Percentiles rank a stretch among this genome's conserved stretches.
Evolutionary conservation across 73 alveolate genomes (phyloP).

Genomic region (Symbiodinium natans): DNA sequence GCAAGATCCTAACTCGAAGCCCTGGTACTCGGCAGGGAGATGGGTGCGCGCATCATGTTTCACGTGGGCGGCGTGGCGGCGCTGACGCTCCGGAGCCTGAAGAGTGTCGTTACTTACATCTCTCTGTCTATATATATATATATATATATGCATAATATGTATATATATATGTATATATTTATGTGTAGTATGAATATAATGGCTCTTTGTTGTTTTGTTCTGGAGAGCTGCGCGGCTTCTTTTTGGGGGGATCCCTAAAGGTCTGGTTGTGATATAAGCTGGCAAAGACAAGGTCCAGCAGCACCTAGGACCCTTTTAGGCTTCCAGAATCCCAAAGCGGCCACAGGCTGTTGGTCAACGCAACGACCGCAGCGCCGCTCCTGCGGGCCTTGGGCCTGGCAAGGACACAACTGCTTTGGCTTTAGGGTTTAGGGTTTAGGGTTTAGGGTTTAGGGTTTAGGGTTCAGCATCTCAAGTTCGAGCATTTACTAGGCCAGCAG

Average conservation of each 20-base stretch:
- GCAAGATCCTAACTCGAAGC: no score
- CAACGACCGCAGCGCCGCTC: constrained; percentile 71
- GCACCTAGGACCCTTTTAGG: no score
- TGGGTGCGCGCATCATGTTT: constrained; percentile 90
- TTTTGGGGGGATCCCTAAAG: not conserved
- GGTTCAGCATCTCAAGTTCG: not conserved
- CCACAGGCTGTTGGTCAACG: constrained; percentile 43
- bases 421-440: not conserved
- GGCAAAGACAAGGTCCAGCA: no score
- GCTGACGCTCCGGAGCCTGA: not conserved
- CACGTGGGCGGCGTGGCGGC: constrained; percentile 87
- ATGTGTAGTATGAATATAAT: no score
- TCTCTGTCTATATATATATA: no score
- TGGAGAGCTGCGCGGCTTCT: not conserved
- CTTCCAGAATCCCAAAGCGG: not conserved
- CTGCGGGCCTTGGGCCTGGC: constrained; percentile 51
- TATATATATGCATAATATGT: no score
- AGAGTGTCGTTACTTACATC: no score
- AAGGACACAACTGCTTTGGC: not conserved
- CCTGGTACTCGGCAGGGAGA: constrained; percentile 32
- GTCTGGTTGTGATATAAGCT: no score
- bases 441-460: not conserved
- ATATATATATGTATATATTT: no score
- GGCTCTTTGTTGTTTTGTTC: no score
- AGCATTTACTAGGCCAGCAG: not conserved